Evolutionary conservation across 225 moss, liverwort and hornwort species (phyloP), one percentile per base, ranked within the genome.

Genomic region (Physcomitrium patens): DNA sequence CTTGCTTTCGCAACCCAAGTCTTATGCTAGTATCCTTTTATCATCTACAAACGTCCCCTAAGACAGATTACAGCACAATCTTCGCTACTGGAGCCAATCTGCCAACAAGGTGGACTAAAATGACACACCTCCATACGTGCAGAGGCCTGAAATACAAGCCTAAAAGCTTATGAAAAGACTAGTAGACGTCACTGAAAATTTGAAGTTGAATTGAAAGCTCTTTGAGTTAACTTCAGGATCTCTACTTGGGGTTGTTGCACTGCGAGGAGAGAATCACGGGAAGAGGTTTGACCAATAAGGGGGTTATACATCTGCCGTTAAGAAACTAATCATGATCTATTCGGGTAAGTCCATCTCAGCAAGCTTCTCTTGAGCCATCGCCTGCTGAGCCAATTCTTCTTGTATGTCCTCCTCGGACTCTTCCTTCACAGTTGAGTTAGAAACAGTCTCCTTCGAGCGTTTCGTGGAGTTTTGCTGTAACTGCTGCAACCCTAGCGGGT

Each of bases 401-500:
- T 80, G 66, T 17, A 43, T 27, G 9, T 68, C 77, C 60, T 76
- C 68, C 7, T 61, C 61, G 16, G 69, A 15, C 49, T 71, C 71
- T 16, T 51, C 13, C 67, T 70, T 77, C 70, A 26, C 54, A 17
- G 14, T 55, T 8, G 59, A 0, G 12, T 52, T 60, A 5, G 73
- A 41, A 14, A 52, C 12, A 0, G 26, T 55, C 50, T 62, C 46
- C 45, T 44, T 15, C 6, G 54, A 37, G 52, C 8, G 51, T 52
- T 18, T 9, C 12, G 20, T 16, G 13, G 58, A 52, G 27, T 66
- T 48, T 43, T 61, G 46, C 10, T 78, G 78, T 7, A 84, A 10
- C 53, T 56, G 46, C 8, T 78, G 78, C 7, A 87, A 8, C 53
- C 79, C 84, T 5, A 87, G 71, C 12, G 87, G 87, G 71, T 87